A percentile compares a stretch with the other conserved stretches of the same genome.
phyloP scores from a whole-genome alignment of 228 moss, liverwort and hornwort genomes.

The Sphagnum fallax region DNA sequence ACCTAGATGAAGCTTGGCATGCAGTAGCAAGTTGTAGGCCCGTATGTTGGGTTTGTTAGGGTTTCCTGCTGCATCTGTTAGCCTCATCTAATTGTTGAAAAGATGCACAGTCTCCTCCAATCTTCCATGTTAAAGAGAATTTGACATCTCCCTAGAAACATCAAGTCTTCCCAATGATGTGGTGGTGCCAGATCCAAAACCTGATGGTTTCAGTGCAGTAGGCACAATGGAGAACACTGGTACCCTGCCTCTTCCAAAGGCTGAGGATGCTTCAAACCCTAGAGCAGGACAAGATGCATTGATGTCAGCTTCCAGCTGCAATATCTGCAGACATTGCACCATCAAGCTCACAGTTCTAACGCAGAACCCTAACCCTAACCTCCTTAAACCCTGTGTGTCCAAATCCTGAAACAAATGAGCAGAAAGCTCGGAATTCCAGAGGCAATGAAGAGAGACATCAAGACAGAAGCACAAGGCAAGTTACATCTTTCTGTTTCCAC shows the following conservation, averaged over 20 bases:
- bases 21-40: conserved; percentile 75
- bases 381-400: conserved; percentile 15
- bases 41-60: conserved; percentile 51
- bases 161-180: conserved; percentile 41
- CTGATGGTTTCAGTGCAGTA: conserved; percentile 36
- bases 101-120: conserved; percentile 69
- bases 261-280: conserved; percentile 29
- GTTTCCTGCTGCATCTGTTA: conserved; percentile 56
- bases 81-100: conserved; percentile 71
- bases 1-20: conserved; percentile 74
- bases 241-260: conserved; percentile 26
- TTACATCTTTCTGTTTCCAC: conserved; percentile 9
- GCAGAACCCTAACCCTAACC: background rate
- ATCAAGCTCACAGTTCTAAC: conserved; percentile 32
- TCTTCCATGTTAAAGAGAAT: conserved; percentile 60
- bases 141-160: conserved; percentile 74
- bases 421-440: background rate
- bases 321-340: conserved; percentile 23
- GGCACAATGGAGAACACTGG: conserved; percentile 60
- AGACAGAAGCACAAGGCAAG: background rate
- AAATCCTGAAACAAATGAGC: conserved; percentile 1
- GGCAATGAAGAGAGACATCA: conserved; percentile 15
- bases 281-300: conserved; percentile 33
- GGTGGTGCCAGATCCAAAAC: conserved; percentile 16
- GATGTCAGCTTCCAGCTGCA: conserved; percentile 45